Conservation (phyloP, 2,329 filamentous ascomycete species). For the Epichloe baconii region DNA sequence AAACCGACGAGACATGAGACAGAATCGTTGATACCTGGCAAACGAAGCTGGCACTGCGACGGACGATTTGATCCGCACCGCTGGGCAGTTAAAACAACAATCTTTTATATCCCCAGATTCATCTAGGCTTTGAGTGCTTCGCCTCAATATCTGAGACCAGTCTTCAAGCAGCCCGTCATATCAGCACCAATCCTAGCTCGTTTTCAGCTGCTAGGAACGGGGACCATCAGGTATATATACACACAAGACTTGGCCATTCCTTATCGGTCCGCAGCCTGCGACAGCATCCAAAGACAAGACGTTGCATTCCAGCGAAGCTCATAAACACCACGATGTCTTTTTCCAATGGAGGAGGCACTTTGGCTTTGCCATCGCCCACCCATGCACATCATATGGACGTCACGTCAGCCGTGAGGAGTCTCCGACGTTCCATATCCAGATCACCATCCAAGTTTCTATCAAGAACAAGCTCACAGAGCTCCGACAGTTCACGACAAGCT, state of each 20-base stretch:
- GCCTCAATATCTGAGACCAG: neutral
- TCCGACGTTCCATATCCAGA: constrained; percentile 77
- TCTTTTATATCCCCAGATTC: neutral
- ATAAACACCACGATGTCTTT: constrained; percentile 38
- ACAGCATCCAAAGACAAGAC: constrained; percentile 9
- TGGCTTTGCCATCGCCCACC: constrained; percentile 79
- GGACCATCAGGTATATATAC: neutral
- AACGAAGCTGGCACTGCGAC: constrained; percentile 1
- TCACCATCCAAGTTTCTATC: constrained; percentile 83
- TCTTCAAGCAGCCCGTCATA: neutral
- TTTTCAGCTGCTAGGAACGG: neutral
- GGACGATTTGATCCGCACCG: neutral
- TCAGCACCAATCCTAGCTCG: neutral
- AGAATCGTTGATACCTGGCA: constrained; percentile 2
- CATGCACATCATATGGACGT: constrained; percentile 73
- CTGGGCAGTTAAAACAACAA: neutral
- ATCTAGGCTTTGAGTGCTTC: constrained; percentile 1
- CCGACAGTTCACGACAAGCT: constrained; percentile 32
- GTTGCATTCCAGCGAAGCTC: constrained; percentile 15
- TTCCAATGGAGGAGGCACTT: constrained; percentile 53
- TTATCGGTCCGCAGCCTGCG: constrained; percentile 12
- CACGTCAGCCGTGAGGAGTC: constrained; percentile 65
- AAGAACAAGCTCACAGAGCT: constrained; percentile 33
- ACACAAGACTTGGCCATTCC: constrained; percentile 13
- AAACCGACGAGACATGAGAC: constrained; percentile 6